A percentile compares a stretch with the other conserved stretches of the same genome.
Conservation (phyloP, 257 asterid genomes). For the Agastache rugosa region DNA sequence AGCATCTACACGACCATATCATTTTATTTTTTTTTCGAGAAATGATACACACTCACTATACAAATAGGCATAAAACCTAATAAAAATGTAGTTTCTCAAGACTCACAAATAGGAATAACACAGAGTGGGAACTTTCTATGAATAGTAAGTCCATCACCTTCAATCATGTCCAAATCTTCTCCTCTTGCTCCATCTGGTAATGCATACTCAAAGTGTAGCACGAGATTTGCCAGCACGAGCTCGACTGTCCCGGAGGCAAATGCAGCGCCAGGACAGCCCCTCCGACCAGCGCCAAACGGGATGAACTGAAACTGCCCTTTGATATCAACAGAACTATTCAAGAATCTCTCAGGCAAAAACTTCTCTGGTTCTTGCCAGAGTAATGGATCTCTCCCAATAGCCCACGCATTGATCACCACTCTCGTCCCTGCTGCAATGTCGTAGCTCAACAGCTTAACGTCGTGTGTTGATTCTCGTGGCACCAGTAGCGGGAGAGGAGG, state of each 20-base stretch:
- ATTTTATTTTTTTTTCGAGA: no score
- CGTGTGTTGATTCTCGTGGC: slow-evolving; percentile 55
- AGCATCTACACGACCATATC: no score
- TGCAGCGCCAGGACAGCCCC: slow-evolving; percentile 55
- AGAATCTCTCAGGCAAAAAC: slow-evolving; percentile 50
- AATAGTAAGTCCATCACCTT: slow-evolving; percentile 52
- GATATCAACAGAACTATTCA: slow-evolving; percentile 35
- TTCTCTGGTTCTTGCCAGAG: slow-evolving; percentile 44
- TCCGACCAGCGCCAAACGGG: slow-evolving; percentile 56
- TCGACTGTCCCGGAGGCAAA: slow-evolving; percentile 51
- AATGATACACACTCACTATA: not conserved
- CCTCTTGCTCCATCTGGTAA: slow-evolving; percentile 43
- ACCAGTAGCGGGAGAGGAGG: slow-evolving; percentile 60
- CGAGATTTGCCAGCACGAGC: slow-evolving; percentile 51
- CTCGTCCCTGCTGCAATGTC: slow-evolving; percentile 51
- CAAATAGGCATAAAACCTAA: not conserved
- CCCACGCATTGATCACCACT: slow-evolving; percentile 51
- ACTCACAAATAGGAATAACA: slow-evolving; percentile 41
- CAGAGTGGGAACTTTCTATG: slow-evolving; percentile 49
- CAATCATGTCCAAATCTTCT: slow-evolving; percentile 55
- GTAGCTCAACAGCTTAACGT: slow-evolving; percentile 39
- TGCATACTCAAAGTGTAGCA: slow-evolving; percentile 38
- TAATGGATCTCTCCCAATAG: slow-evolving; percentile 54
- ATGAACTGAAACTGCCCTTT: slow-evolving; percentile 48
- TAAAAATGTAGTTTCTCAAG: not conserved